A percentile compares a stretch with the other conserved stretches of the same genome.
Evolutionary conservation across 352 stramenopile species (phyloP).

Genomic region (Globisporangium spinosum): DNA sequence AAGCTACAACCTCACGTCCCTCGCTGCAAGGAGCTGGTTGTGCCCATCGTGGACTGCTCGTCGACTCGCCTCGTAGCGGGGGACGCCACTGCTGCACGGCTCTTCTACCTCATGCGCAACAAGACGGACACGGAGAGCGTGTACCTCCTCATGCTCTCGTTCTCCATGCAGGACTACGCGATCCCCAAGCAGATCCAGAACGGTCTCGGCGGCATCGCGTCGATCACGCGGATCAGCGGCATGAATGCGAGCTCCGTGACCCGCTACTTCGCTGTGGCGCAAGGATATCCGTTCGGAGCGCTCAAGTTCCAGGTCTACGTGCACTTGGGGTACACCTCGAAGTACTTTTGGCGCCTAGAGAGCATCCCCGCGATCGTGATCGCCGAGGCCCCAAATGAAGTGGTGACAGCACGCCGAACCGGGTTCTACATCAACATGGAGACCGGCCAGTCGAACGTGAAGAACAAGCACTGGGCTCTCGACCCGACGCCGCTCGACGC

Average conservation of each 20-base stretch:
- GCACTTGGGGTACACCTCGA: neutral
- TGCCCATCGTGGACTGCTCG: neutral
- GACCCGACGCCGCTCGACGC: constrained; percentile 13
- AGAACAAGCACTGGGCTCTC: constrained; percentile 25
- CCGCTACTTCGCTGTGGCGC: neutral
- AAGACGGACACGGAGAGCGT: neutral
- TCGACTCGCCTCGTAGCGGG: neutral
- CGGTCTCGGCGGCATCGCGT: neutral
- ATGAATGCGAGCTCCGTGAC: neutral
- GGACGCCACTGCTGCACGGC: neutral
- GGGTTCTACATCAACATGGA: constrained; percentile 23
- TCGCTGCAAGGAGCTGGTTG: neutral
- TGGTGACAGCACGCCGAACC: constrained; percentile 20
- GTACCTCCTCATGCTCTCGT: neutral
- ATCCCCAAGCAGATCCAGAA: neutral
- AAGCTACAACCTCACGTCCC: neutral
- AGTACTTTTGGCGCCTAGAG: neutral
- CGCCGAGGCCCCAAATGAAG: constrained; percentile 7
- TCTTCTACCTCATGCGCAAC: neutral
- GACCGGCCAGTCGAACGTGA: constrained; percentile 35
- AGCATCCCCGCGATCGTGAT: neutral
- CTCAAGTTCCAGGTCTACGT: constrained; percentile 7
- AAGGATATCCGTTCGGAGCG: neutral
- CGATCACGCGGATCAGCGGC: neutral
- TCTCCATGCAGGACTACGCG: neutral